Base-by-base conservation (phyloP, 257 asterid genomes). In the Datura wrightii region DNA sequence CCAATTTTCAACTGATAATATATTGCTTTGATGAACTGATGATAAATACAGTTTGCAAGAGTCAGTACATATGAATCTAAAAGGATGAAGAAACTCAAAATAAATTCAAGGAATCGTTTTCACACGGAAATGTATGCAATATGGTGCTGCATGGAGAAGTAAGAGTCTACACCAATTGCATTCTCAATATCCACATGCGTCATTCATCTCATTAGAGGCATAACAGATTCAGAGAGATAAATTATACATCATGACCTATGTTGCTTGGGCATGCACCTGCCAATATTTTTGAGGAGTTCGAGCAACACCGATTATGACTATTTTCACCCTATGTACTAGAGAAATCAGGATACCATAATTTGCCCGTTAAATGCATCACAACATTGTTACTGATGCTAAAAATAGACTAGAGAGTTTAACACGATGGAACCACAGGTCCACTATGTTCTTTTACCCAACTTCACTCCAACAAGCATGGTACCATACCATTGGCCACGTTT, bases 1-100 rank as follows among this genome's bases (percentile, higher is more conserved):
- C 95, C 98, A 89, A 84, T 83, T 84, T 94, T 89, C 90, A 96
- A 86, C 90, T 96, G 99, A 91, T 93, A 84, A 86, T 92, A 93
- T 24, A 93, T 46, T 78, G 91, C 98, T 91, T 88, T 91, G 76
- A 92, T 84, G 86, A 93, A 92, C 99, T 96, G 97, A 65, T 83
- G 63, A 88, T 66, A 82, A 82, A 85, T 54, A 82, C 55, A 46
- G 86, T 63, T 70, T 85, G 82, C 71, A 78, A 50, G 48, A 52
- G 34, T 78, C 63, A 52, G 63, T 34, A 78, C 2, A 5, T 13
- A 14, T 3, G 63, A 78, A 53, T 34, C 82, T 31, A 78, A 78
- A 52, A 14, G 62, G 34, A 52, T 4, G 63, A 52, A 50, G 1
- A 13, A 31, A 52, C n/a, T 78, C 63, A 78, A 78, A 15, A 52